Conservation (phyloP, 257 asterid genomes). For the Gentiana dahurica region DNA sequence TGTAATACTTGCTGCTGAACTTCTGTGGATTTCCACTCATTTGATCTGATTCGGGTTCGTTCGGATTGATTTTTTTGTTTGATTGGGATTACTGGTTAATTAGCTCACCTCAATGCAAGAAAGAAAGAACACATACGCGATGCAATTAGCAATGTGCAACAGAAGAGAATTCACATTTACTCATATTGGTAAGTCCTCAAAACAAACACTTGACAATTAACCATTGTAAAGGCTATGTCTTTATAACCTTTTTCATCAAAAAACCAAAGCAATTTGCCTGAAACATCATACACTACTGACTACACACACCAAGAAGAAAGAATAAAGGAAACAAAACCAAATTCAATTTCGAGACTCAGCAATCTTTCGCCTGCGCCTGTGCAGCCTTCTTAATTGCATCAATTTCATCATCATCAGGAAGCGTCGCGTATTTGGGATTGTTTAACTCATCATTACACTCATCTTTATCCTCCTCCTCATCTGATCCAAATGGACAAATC, state of each 20-base stretch:
- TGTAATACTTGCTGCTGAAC: no score
- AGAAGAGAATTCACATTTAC: constrained; percentile 3
- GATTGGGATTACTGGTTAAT: no score
- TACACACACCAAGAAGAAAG: no score
- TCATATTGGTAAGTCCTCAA: not conserved
- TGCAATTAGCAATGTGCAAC: constrained; percentile 7
- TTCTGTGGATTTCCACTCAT: no score
- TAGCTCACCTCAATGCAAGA: no score
- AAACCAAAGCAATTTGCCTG: not conserved
- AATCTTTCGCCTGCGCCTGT: constrained; percentile 14
- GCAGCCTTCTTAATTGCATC: constrained; percentile 43
- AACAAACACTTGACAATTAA: constrained; percentile 5
- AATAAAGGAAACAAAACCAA: not conserved
- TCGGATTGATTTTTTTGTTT: no score
- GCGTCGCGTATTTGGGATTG: constrained; percentile 35
- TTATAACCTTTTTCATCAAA: not conserved
- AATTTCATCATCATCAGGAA: constrained; percentile 29
- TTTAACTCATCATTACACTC: constrained; percentile 25
- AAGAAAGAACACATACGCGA: not conserved
- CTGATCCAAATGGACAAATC: constrained; percentile 40
- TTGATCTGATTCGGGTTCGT: no score
- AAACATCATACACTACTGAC: no score
- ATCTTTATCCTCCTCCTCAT: constrained; percentile 32
- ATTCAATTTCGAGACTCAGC: constrained; percentile 25
- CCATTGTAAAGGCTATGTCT: not conserved